phyloP scores from a whole-genome alignment of 2,329 filamentous ascomycete genomes.

The Exophiala sp. region DNA sequence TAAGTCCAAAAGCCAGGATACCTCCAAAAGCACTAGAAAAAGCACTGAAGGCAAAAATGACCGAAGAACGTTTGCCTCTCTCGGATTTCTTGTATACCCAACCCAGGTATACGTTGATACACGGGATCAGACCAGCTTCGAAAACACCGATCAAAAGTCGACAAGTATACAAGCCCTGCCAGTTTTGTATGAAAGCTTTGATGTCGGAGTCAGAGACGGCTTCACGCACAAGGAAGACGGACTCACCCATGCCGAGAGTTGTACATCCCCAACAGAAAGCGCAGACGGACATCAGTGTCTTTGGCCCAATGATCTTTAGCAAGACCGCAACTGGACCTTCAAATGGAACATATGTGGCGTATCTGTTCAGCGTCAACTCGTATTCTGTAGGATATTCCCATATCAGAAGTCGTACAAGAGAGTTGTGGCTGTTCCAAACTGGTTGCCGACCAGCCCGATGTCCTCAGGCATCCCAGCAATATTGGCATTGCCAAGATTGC shows the following conservation, averaged over 20 bases:
- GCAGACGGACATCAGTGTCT: conserved; percentile 47
- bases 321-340: conserved; percentile 69
- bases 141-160: conserved; percentile 43
- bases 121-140: conserved; percentile 40
- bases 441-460: conserved; percentile 42
- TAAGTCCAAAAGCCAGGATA: conserved; percentile 46
- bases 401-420: conserved; percentile 47
- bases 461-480: conserved; percentile 56
- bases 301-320: conserved; percentile 53
- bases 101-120: conserved; percentile 40
- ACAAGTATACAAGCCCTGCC: conserved; percentile 28
- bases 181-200: conserved; percentile 9
- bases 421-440: conserved; percentile 43
- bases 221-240: not conserved
- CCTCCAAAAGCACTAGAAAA: conserved; percentile 49
- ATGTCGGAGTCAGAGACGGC: not conserved
- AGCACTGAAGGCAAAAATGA: conserved; percentile 44
- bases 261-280: conserved; percentile 4
- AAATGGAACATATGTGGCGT: conserved; percentile 51
- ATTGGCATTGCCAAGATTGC: conserved; percentile 72
- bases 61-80: conserved; percentile 39
- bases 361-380: not conserved
- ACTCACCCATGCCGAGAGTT: not conserved
- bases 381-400: not conserved
- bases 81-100: conserved; percentile 43